Evolutionary conservation across 805 yeast species (phyloP), one percentile per base, ranked within the genome.

Genomic region (Pichia exigua): DNA sequence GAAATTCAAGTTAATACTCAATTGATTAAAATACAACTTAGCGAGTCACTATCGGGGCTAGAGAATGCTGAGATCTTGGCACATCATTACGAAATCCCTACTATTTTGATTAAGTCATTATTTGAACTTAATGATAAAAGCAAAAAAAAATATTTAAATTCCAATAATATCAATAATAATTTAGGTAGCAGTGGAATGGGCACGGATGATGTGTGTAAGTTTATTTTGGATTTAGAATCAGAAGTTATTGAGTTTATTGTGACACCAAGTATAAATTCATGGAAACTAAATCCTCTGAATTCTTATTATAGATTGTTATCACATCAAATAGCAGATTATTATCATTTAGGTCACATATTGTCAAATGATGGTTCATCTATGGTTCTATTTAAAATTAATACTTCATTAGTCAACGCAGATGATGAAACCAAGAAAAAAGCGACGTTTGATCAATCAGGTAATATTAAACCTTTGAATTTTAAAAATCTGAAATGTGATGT

Each of bases 251-350:
- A 67, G 24, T 79, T 82, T 58, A 70, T 79, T 39, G 58, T 69
- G 9, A 46, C 69, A 58, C 59, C 74, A 58, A 48, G 71, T 61
- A 59, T 72, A 65, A 56, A 73, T 61, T 65, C 75, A 30, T 59
- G 69, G 72, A 67, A 72, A 55, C 61, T 78, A 61, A 71, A 71
- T 41, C 78, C 85, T 8, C 75, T 81, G 75, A 85, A 85, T 63
- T 82, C 89, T 2, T 85, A 82, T 63, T 81, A 79, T 57, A 69
- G 92, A 57, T 68, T 86, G 45, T 66, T 86, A 49, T 75, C 85
- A 0, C 91, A 86, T 64, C 85, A 83, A 57, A 68, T 84, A 38
- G 87, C 90, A 5, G 84, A 81, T 40, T 83, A 83, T 62, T 82
- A 83, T 60, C 69, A 73, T 24, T 63, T 85, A 51, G 81, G 81